These are phyloP conservation scores for Beauveria sp. DNA, from an alignment of 2,329 filamentous ascomycete genomes.

Conservation along the genomic window DNA sequence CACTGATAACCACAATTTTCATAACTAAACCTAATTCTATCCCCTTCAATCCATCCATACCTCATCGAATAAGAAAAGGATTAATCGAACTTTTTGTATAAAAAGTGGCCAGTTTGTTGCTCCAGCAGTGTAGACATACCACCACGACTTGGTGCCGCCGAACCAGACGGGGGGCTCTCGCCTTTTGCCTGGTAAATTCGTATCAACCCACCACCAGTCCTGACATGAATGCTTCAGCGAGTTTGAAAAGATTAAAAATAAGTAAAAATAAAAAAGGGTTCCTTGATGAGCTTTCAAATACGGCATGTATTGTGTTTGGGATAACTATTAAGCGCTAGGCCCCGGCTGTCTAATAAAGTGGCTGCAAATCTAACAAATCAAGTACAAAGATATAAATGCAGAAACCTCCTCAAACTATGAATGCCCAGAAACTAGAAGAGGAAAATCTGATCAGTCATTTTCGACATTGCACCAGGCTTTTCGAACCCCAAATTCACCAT, in stretches of 20 bases:
- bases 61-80: too few relatives aligned
- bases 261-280: too few relatives aligned
- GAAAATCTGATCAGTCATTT: constrained; percentile 49
- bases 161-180: not conserved
- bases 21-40: not conserved
- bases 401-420: not conserved
- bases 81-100: too few relatives aligned
- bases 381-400: not conserved
- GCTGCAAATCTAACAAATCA: not conserved
- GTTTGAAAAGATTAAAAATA: not conserved
- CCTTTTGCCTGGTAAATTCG: not conserved
- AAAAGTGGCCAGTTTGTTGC: not conserved
- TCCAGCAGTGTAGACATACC: not conserved
- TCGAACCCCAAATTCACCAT: constrained; percentile 43
- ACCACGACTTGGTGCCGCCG: not conserved
- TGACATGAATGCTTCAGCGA: not conserved
- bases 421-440: constrained; percentile 31
- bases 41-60: too few relatives aligned
- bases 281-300: too few relatives aligned
- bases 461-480: constrained; percentile 40
- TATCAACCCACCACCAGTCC: not conserved
- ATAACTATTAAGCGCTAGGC: not conserved
- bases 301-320: too few relatives aligned
- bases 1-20: not conserved
- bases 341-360: not conserved